phyloP scores from a whole-genome alignment of 1,284 basidiomycete genomes.

The Polyporus tsugae region DNA sequence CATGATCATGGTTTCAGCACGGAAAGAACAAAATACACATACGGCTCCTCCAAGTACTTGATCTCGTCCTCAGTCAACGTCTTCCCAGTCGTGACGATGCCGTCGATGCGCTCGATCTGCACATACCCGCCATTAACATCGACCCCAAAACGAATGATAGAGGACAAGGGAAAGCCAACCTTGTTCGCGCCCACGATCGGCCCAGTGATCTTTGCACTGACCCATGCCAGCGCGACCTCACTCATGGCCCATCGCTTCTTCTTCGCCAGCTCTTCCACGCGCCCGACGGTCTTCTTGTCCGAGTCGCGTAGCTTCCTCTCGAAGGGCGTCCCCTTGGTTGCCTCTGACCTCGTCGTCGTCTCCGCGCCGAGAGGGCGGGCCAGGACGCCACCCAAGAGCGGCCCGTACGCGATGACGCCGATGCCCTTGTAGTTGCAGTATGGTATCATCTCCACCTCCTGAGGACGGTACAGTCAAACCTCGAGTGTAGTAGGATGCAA shows the following conservation, averaged over 20 bases:
- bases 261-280: conserved; percentile 51
- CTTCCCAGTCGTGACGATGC: conserved; percentile 27
- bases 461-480: background rate
- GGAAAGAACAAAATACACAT: conserved; percentile 10
- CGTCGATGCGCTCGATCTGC: conserved; percentile 22
- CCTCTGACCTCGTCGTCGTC: conserved; percentile 36
- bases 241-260: conserved; percentile 50
- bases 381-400: conserved; percentile 49
- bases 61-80: conserved; percentile 32
- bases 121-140: background rate
- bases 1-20: too few relatives aligned
- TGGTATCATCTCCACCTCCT: conserved; percentile 57
- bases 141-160: background rate
- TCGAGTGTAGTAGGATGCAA: background rate
- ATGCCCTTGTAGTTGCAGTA: conserved; percentile 58
- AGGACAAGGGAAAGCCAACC: conserved; percentile 13
- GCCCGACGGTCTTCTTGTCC: conserved; percentile 47
- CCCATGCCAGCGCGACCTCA: conserved; percentile 53
- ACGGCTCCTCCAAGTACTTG: conserved; percentile 36
- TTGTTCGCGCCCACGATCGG: conserved; percentile 50
- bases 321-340: conserved; percentile 39
- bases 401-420: conserved; percentile 52
- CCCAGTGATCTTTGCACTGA: conserved; percentile 45
- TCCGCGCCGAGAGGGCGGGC: conserved; percentile 46
- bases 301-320: conserved; percentile 40